phyloP scores from a whole-genome alignment of 257 asterid species.

The Solanum phureja region DNA sequence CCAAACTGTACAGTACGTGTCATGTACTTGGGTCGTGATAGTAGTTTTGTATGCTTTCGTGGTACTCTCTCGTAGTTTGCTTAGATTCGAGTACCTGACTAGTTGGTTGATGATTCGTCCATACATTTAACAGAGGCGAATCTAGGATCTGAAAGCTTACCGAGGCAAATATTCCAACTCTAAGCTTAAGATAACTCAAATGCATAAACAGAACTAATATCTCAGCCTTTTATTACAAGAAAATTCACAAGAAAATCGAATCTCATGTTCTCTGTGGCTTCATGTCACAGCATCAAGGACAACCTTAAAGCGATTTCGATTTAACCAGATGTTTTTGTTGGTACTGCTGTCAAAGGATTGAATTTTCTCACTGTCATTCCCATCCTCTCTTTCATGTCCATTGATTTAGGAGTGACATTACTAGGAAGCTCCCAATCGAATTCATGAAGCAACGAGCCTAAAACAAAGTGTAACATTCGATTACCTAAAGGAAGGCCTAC shows the following conservation, averaged over 20 bases:
- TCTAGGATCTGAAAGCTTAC: neutral
- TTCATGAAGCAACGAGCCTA: conserved; percentile 14
- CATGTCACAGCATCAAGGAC: neutral
- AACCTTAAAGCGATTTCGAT: neutral
- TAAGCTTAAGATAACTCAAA: neutral
- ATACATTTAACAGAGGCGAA: neutral
- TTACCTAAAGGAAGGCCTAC: conserved; percentile 51
- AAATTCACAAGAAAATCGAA: neutral
- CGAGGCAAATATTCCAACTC: neutral
- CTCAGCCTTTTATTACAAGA: neutral
- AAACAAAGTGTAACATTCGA: conserved; percentile 35
- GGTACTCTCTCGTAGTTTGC: neutral
- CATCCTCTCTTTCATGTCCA: conserved; percentile 23
- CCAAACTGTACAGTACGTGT: neutral
- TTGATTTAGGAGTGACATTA: neutral
- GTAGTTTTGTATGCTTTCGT: neutral
- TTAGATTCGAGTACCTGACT: neutral
- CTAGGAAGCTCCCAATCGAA: conserved; percentile 25
- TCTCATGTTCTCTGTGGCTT: neutral
- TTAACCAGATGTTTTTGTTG: conserved; percentile 2
- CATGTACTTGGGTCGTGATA: neutral
- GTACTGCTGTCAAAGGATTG: conserved; percentile 21
- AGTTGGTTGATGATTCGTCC: no score
- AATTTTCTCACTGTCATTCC: conserved; percentile 15
- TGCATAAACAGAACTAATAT: neutral